Conservation (phyloP, 805 yeast species). For the Candida fluviatilis region DNA sequence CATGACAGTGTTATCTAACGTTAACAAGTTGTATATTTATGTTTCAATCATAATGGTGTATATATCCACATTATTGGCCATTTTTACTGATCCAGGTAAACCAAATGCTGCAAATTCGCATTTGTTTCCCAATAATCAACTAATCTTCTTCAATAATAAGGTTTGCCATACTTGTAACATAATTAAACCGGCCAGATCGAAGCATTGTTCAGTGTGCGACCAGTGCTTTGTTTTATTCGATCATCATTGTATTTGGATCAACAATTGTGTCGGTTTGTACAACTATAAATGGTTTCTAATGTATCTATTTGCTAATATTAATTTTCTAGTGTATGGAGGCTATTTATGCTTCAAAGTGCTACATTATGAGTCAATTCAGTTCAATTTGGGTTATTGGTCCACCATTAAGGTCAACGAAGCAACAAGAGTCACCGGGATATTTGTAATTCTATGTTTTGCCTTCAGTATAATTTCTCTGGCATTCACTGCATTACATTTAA, state of each 20-base stretch:
- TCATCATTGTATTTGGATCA: slow-evolving; percentile 65
- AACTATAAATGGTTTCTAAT: slow-evolving; percentile 59
- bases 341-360: slow-evolving; percentile 26
- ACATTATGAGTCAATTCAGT: slow-evolving; percentile 4
- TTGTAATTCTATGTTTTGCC: slow-evolving; percentile 36
- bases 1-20: slow-evolving; percentile 9
- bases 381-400: not conserved
- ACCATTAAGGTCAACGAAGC: slow-evolving; percentile 19
- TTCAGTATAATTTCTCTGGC: slow-evolving; percentile 32
- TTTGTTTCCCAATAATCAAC: slow-evolving; percentile 39
- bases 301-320: slow-evolving; percentile 49
- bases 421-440: slow-evolving; percentile 39
- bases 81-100: slow-evolving; percentile 43
- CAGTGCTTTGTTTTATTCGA: slow-evolving; percentile 46
- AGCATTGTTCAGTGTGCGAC: slow-evolving; percentile 62
- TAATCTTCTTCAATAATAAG: slow-evolving; percentile 48
- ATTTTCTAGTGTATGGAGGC: slow-evolving; percentile 39
- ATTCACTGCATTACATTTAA: slow-evolving; percentile 44
- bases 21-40: slow-evolving; percentile 18
- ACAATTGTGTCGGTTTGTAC: slow-evolving; percentile 69
- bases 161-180: slow-evolving; percentile 46
- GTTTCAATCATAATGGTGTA: slow-evolving; percentile 30
- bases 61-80: slow-evolving; percentile 32
- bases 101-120: slow-evolving; percentile 6
- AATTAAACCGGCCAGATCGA: slow-evolving; percentile 56